A percentile compares a stretch with the other conserved stretches of the same genome.
phyloP scores from a whole-genome alignment of 495 filamentous ascomycete species.

The Beverwykella pulmonaria region DNA sequence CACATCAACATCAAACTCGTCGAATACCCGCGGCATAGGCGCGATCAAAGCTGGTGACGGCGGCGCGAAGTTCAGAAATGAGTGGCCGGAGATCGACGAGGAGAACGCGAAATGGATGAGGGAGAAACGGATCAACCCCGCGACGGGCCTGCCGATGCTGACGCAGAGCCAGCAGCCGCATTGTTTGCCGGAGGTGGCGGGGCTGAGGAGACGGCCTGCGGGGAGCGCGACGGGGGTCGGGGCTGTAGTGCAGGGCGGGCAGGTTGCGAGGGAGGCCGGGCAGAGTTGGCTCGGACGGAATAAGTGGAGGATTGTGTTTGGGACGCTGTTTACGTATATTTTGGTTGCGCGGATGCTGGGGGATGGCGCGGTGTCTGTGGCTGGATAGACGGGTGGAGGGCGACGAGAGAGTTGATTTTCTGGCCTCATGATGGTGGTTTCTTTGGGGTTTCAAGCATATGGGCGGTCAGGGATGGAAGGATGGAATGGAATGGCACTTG shows the following conservation, averaged over 20 bases:
- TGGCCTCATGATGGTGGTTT: not conserved
- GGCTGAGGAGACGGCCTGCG: conserved; percentile 65
- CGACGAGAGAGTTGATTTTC: not conserved
- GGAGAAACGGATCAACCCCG: conserved; percentile 76
- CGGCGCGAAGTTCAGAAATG: conserved; percentile 80
- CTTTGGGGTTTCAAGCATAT: conserved; percentile 4
- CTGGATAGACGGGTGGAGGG: not conserved
- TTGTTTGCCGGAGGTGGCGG: conserved; percentile 66
- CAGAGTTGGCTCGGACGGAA: conserved; percentile 78
- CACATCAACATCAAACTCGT: conserved; percentile 10
- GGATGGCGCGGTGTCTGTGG: conserved; percentile 45
- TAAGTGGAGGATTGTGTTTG: conserved; percentile 70
- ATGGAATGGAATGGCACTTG: not conserved
- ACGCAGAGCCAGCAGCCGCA: conserved; percentile 12
- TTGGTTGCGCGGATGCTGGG: conserved; percentile 73
- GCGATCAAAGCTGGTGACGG: conserved; percentile 84
- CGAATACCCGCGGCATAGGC: conserved; percentile 58
- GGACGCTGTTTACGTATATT: conserved; percentile 74
- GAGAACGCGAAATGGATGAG: conserved; percentile 96
- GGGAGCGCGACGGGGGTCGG: conserved; percentile 71
- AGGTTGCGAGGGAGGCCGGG: conserved; percentile 74
- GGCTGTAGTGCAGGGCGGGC: conserved; percentile 75
- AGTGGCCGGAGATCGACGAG: conserved; percentile 88
- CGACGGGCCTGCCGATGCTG: conserved; percentile 62
- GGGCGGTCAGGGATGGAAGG: not conserved